These are phyloP conservation scores for Marasmius oreades DNA, from an alignment of 1,284 basidiomycete genomes.

Conservation along the genomic window DNA sequence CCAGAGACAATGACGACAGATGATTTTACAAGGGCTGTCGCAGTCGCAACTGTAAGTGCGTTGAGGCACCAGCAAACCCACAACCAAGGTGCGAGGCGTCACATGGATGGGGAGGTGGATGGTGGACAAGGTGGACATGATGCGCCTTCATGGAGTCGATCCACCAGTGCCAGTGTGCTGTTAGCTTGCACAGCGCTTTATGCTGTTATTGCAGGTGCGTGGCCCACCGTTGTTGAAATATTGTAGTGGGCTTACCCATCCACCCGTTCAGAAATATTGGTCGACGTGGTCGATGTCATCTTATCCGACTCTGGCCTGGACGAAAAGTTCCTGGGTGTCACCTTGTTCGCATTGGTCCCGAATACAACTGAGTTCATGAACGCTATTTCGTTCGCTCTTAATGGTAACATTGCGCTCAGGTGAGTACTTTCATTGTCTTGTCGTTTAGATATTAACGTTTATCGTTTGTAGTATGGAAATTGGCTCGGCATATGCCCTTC, in stretches of 20 bases:
- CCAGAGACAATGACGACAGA: conserved; percentile 75
- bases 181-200: conserved; percentile 90
- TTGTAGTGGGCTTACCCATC: conserved; percentile 9
- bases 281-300: conserved; percentile 95
- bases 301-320: conserved; percentile 92
- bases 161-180: conserved; percentile 82
- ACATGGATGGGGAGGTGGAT: conserved; percentile 28
- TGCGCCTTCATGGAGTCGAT: conserved; percentile 92
- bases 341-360: conserved; percentile 95
- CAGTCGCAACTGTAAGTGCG: conserved; percentile 86
- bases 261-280: conserved; percentile 70
- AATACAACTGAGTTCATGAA: conserved; percentile 99
- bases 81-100: conserved; percentile 42
- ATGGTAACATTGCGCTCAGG: conserved; percentile 97
- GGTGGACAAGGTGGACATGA: conserved; percentile 85
- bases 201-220: conserved; percentile 90
- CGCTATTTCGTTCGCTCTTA: conserved; percentile 97
- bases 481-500: conserved; percentile 96
- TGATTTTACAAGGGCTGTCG: conserved; percentile 88
- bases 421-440: conserved; percentile 30
- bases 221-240: not conserved
- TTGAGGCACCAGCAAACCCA: conserved; percentile 69
- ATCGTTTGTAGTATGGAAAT: conserved; percentile 86
- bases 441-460: not conserved
- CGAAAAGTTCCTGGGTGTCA: conserved; percentile 97